Percentiles rank a stretch among this genome's conserved stretches.
Evolutionary conservation across 768 basidiomycete species (phyloP).

Genomic region (Suillus alpinus): DNA sequence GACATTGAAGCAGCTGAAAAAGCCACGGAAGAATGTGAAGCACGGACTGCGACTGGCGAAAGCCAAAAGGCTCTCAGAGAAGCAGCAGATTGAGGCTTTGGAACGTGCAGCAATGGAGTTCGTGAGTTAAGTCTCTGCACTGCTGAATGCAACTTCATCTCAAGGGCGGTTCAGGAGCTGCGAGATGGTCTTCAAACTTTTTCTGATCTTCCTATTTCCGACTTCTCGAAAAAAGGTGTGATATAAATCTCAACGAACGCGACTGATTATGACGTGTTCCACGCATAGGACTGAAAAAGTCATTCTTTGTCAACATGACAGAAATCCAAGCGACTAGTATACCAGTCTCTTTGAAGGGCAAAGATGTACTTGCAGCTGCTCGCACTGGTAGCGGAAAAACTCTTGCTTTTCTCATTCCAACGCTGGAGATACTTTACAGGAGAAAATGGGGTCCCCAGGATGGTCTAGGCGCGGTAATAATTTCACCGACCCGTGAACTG

Average conservation of each 20-base stretch:
- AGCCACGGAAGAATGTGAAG: slow-evolving; percentile 15
- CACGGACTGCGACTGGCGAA: slow-evolving; percentile 21
- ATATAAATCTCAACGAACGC: neutral
- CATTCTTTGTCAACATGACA: slow-evolving; percentile 84
- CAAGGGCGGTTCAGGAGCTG: slow-evolving; percentile 41
- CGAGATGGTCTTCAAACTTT: slow-evolving; percentile 52
- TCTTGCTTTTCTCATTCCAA: slow-evolving; percentile 66
- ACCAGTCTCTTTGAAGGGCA: slow-evolving; percentile 57
- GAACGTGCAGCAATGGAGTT: slow-evolving; percentile 48
- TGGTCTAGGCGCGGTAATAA: slow-evolving; percentile 83
- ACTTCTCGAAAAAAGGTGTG: slow-evolving; percentile 69
- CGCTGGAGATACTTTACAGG: slow-evolving; percentile 62
- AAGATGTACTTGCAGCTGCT: slow-evolving; percentile 68
- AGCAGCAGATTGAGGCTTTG: slow-evolving; percentile 48
- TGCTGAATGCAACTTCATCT: neutral
- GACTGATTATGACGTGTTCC: slow-evolving; percentile 1
- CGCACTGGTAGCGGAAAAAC: slow-evolving; percentile 75
- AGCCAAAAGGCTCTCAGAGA: slow-evolving; percentile 43
- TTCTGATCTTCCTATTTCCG: slow-evolving; percentile 74
- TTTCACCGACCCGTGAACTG: slow-evolving; percentile 91
- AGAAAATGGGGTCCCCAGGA: slow-evolving; percentile 71
- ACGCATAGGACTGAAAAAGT: slow-evolving; percentile 73
- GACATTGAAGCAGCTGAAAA: slow-evolving; percentile 7
- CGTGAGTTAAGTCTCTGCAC: slow-evolving; percentile 35
- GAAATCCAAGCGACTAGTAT: slow-evolving; percentile 68